Evolutionary conservation across 495 filamentous ascomycete genomes (phyloP), one percentile per base, ranked within the genome.

Genomic region (Hypoxylon fuscum): DNA sequence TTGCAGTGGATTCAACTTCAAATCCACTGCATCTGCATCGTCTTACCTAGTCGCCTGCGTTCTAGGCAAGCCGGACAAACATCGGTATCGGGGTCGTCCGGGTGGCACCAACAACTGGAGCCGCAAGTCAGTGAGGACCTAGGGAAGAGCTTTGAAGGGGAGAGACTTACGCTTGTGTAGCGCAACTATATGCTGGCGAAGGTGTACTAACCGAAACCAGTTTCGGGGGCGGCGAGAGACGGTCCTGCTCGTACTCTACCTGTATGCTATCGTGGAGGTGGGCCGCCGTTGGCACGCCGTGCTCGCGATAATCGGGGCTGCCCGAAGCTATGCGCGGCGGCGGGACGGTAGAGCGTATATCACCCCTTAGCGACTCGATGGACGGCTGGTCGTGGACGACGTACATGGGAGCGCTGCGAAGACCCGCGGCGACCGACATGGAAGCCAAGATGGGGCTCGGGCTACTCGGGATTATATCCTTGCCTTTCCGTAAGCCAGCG

Each of bases 151-250:
- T 27, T 27, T 8, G 25, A 4, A 27, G 25, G 25, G 25, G 25
- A 27, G 8, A 4, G 3, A 27, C 25, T 27, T 8, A 66, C 10
- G 51, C 50, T 25, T 66, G 62, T 2, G 59, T 51, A 5, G 62
- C 62, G 35, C 41, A 61, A 20, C 0, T 57, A 57, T 25, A 55
- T 56, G 6, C 14, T 22, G 62, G 56, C n/a, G 62, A 60, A 2
- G 56, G 56, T 1, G 56, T 48, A 20, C 41, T 55, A n/a, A 66
- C 37, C 2, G 56, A 60, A 15, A 66, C 51, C 1, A 66, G 52
- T 46, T 45, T 23, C 5, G 23, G 25, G 11, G 31, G 8, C 7
- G 32, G 18, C 7, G 43, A 12, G 41, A 10, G n/a, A 4, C 3
- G 18, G 21, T 18, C 21, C 41, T 44, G 14, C 20, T 20, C 12